A percentile compares a stretch with the other conserved stretches of the same genome.
Conservation (phyloP, 306 rosid genomes). For the Alnus rubra region DNA sequence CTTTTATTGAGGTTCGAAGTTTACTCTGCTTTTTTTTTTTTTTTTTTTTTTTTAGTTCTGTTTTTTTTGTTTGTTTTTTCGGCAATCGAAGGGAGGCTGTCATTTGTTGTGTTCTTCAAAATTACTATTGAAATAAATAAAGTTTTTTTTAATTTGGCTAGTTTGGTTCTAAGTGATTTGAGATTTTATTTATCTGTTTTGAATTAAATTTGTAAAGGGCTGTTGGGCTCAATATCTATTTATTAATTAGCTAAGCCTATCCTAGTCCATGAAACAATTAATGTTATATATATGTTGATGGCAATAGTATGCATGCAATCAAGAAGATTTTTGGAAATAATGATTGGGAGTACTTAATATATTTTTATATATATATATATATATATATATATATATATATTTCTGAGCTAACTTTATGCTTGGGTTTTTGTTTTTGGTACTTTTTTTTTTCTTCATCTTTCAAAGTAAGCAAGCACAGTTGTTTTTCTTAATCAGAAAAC, state of each 20-base stretch:
- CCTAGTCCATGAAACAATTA: neutral
- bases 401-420: constrained; percentile 27
- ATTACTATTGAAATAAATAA: neutral
- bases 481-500: constrained; percentile 1
- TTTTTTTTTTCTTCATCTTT: constrained; percentile 14
- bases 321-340: constrained; percentile 10
- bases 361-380: no score
- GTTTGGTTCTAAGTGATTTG: neutral
- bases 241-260: neutral
- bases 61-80: neutral
- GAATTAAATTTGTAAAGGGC: neutral
- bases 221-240: neutral
- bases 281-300: neutral
- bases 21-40: neutral
- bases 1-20: neutral
- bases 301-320: neutral
- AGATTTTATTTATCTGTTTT: neutral
- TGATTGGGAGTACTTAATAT: neutral
- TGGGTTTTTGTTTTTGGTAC: constrained; percentile 18
- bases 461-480: constrained; percentile 26
- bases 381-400: no score
- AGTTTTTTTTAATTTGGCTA: neutral
- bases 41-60: neutral
- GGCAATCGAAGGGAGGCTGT: neutral
- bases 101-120: constrained; percentile 2